Percentiles rank a stretch among this genome's conserved stretches.
Evolutionary conservation across 192 early-diverging fungal species (phyloP).

Genomic region (Backusella australiensis): DNA sequence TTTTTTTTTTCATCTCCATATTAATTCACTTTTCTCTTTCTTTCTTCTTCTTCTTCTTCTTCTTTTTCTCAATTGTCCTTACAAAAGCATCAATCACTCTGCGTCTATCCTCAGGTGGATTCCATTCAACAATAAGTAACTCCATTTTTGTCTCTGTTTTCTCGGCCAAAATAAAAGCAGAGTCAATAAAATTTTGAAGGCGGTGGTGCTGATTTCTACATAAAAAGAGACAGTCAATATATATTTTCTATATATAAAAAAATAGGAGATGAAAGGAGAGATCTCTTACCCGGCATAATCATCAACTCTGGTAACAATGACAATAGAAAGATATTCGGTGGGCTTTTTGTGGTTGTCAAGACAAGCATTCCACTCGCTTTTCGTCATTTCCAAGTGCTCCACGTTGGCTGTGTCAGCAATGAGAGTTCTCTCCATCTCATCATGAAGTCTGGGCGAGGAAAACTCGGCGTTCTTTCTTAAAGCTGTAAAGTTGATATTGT

Average conservation of each 20-base stretch:
- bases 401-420: conserved; percentile 1
- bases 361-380: conserved; percentile 23
- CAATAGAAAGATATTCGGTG: conserved; percentile 32
- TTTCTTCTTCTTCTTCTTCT: background rate
- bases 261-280: background rate
- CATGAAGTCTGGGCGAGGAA: background rate
- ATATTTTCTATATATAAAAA: background rate
- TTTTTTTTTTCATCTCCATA: background rate
- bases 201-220: conserved; percentile 31
- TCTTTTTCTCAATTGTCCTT: background rate
- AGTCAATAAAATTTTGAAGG: conserved; percentile 37
- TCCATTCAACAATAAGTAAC: conserved; percentile 39
- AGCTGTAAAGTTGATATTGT: background rate
- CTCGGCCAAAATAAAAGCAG: conserved; percentile 31
- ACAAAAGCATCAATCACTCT: conserved; percentile 34
- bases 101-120: conserved; percentile 30
- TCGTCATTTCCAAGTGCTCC: conserved; percentile 12
- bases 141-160: conserved; percentile 30
- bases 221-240: background rate
- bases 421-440: background rate
- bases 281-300: conserved; percentile 36
- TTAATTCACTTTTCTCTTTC: background rate
- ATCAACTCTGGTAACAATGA: conserved; percentile 38
- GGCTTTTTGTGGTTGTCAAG: conserved; percentile 14
- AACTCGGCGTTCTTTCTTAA: background rate